Base-by-base conservation (phyloP, 768 basidiomycete genomes). In the Solioccasus polychromus region DNA sequence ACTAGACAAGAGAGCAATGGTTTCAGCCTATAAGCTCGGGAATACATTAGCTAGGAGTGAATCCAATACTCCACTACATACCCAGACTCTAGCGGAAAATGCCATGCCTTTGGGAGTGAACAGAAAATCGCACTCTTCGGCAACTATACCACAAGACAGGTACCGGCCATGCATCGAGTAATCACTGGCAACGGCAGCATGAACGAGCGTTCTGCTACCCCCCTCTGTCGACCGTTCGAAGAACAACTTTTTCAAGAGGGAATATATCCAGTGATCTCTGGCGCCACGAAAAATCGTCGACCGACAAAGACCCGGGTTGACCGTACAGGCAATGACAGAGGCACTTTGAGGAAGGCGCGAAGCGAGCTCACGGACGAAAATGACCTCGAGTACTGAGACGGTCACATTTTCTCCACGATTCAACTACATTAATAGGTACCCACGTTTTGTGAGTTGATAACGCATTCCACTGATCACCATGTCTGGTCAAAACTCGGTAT, bases 301-400 rank as follows among this genome's bases (percentile, higher is more conserved):
- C n/a, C 48, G 18, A 20, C 65, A 72, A 43, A 58, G 64, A 3
- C 72, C 71, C 0, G 71, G 70, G 41, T 64, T 50, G 25, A 63
- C 55, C 26, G 53, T 32, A 30, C 55, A 61, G 20, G 57, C 48
- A 8, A 68, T 43, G 10, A 72, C 25, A 5, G 63, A 34, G 3
- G 50, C 47, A 4, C 51, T 9, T 7, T 44, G 25, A 5, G 58
- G 51, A 17, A 70, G 62, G 35, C 62, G 63, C 2, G 48, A 53
- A 1, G 53, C 53, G 12, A 73, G 57, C 37, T 66, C 64, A n/a
- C 62, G 64, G 22, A 59, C 37, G 35, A 73, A 68, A 22, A 68
- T 51, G n/a, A 69, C 17, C 10, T 59, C 52, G 7, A 72, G 43
- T 3, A 68, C 65, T 71, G 25, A 22, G 30, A 11, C 0, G 5